phyloP scores from a whole-genome alignment of 2,329 filamentous ascomycete species.

The Pyrenophora seminiperda region DNA sequence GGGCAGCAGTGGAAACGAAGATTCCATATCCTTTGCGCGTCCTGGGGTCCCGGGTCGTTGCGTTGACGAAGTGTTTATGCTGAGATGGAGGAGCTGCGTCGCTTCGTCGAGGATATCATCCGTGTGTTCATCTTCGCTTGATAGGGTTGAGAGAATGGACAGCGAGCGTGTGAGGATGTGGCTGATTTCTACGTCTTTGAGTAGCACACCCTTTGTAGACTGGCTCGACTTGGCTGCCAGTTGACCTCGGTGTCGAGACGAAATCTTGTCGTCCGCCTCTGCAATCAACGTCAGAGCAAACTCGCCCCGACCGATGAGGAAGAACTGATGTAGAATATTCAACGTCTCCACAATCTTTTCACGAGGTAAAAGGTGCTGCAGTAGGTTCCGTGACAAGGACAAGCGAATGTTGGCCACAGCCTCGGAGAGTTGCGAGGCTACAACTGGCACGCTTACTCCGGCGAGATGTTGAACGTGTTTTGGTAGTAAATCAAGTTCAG shows the following conservation, averaged over 20 bases:
- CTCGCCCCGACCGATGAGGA: conserved; percentile 84
- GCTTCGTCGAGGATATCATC: conserved; percentile 82
- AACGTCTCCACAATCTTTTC: conserved; percentile 77
- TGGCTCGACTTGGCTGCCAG: conserved; percentile 53
- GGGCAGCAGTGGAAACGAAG: conserved; percentile 46
- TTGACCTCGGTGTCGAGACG: conserved; percentile 66
- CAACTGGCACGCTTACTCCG: conserved; percentile 73
- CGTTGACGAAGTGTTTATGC: conserved; percentile 57
- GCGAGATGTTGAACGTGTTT: conserved; percentile 73
- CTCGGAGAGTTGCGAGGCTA: conserved; percentile 69
- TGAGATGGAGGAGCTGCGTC: conserved; percentile 74
- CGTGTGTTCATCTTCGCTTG: conserved; percentile 74
- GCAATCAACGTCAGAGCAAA: conserved; percentile 86
- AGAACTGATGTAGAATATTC: conserved; percentile 80
- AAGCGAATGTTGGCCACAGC: conserved; percentile 77
- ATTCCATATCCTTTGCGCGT: conserved; percentile 39
- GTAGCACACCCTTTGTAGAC: conserved; percentile 65
- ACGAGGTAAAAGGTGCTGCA: conserved; percentile 81
- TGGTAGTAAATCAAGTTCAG: conserved; percentile 66
- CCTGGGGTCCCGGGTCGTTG: conserved; percentile 50
- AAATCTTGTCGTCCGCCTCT: conserved; percentile 80
- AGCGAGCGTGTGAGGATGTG: conserved; percentile 78
- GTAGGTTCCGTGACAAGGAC: conserved; percentile 79
- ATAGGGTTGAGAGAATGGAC: conserved; percentile 76
- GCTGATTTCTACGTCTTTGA: conserved; percentile 87